A percentile compares a stretch with the other conserved stretches of the same genome.
Evolutionary conservation across 768 basidiomycete species (phyloP).

Genomic region (Mycena alexandri): DNA sequence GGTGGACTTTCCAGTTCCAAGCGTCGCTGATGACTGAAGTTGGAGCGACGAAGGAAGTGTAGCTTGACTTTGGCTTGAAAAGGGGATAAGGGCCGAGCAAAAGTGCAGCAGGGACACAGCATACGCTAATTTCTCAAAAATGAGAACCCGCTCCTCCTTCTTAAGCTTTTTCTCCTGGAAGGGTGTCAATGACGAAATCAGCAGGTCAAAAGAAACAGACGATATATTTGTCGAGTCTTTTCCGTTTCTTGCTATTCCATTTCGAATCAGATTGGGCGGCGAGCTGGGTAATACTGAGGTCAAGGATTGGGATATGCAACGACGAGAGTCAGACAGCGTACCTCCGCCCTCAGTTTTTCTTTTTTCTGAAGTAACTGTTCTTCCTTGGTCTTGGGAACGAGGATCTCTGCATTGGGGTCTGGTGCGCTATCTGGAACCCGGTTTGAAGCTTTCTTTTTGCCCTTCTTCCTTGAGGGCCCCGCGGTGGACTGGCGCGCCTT

Average conservation of each 20-base stretch:
- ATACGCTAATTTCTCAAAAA: constrained; percentile 88
- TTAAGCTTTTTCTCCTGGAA: constrained; percentile 90
- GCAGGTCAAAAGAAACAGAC: constrained; percentile 56
- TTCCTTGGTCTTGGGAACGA: constrained; percentile 69
- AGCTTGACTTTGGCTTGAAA: constrained; percentile 80
- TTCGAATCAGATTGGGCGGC: constrained; percentile 71
- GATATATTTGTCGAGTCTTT: constrained; percentile 92
- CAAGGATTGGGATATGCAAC: constrained; percentile 20
- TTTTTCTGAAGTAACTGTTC: constrained; percentile 71
- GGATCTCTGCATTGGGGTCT: constrained; percentile 71
- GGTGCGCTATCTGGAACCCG: constrained; percentile 42
- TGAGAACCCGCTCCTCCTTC: constrained; percentile 83
- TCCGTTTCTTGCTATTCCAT: constrained; percentile 88
- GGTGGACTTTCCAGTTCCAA: constrained; percentile 78
- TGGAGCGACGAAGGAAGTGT: constrained; percentile 67
- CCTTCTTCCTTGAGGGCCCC: constrained; percentile 71
- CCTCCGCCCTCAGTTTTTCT: constrained; percentile 74
- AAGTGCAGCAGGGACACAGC: constrained; percentile 43
- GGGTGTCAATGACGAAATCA: constrained; percentile 10
- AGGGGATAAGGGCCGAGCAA: constrained; percentile 38
- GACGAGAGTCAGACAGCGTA: constrained; percentile 44
- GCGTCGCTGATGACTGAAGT: constrained; percentile 84
- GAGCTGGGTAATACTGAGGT: constrained; percentile 48
- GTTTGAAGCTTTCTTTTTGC: constrained; percentile 54
- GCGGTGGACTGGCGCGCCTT: constrained; percentile 76